phyloP scores from a whole-genome alignment of 257 asterid species.

The Salvia splendens region DNA sequence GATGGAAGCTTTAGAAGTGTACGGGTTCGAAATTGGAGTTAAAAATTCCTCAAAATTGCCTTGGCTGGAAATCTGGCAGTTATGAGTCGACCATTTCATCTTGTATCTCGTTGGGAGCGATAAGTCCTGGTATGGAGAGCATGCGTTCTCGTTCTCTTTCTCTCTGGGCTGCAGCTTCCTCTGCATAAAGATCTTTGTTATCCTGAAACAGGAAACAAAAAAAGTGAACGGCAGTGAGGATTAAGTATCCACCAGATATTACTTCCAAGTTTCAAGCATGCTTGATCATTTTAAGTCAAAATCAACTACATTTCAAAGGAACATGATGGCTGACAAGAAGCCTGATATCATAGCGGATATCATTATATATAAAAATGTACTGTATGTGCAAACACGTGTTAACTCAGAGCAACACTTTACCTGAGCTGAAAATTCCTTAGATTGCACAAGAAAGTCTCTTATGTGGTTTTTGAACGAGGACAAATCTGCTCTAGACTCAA shows the following conservation, averaged over 20 bases:
- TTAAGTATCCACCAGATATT: not conserved
- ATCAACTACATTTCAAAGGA: not conserved
- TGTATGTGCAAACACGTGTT: not conserved
- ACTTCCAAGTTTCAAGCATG: not conserved
- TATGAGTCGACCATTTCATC: conserved; percentile 90
- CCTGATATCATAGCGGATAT: not conserved
- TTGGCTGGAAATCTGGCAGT: conserved; percentile 25
- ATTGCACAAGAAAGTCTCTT: conserved; percentile 93
- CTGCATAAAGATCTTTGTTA: conserved; percentile 93
- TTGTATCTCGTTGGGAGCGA: conserved; percentile 89
- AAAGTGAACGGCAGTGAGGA: not conserved
- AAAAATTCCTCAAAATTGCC: conserved; percentile 37
- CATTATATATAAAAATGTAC: conserved; percentile 7
- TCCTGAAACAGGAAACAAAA: conserved; percentile 51
- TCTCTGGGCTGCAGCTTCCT: conserved; percentile 88
- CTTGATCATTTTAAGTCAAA: not conserved
- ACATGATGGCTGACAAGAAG: not conserved
- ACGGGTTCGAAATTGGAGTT: conserved; percentile 23
- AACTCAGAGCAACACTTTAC: conserved; percentile 37
- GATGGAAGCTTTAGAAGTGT: conserved; percentile 28
- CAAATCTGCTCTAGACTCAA: conserved; percentile 70
- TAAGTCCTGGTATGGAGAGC: conserved; percentile 88
- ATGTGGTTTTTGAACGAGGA: conserved; percentile 79
- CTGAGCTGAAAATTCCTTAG: conserved; percentile 98
- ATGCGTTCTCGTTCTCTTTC: conserved; percentile 81